Percentiles rank a stretch among this genome's conserved stretches.
These are phyloP conservation scores for Aspergillus steynii DNA, from an alignment of 495 filamentous ascomycete species.

Conservation along the genomic window DNA sequence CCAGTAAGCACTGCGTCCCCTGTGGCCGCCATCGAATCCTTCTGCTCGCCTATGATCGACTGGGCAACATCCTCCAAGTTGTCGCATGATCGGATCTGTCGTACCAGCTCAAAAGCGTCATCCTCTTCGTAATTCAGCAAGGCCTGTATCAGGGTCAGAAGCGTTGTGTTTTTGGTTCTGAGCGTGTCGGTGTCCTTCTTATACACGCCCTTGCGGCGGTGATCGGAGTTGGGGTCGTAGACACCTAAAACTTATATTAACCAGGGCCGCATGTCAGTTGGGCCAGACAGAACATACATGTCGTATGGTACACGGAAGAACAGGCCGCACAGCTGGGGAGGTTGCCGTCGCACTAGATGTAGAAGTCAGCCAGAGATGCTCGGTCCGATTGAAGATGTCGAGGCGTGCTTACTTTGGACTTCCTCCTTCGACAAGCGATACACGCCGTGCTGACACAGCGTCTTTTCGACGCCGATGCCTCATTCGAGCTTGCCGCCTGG, in stretches of 20 bases:
- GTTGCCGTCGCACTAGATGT: slow-evolving; percentile 79
- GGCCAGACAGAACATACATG: slow-evolving; percentile 35
- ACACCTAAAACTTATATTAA: slow-evolving; percentile 50
- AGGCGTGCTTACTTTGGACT: slow-evolving; percentile 65
- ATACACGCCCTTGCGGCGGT: slow-evolving; percentile 94
- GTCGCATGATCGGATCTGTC: slow-evolving; percentile 87
- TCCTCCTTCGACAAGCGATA: slow-evolving; percentile 85
- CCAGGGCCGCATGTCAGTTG: not conserved
- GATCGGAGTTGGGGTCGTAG: slow-evolving; percentile 95
- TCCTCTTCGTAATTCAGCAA: slow-evolving; percentile 85
- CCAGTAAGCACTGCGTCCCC: slow-evolving; percentile 21
- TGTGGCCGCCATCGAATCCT: slow-evolving; percentile 27
- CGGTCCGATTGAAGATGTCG: not conserved
- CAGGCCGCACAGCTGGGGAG: slow-evolving; percentile 92
- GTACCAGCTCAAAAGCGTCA: slow-evolving; percentile 76
- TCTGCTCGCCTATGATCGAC: slow-evolving; percentile 62
- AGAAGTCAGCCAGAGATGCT: slow-evolving; percentile 18
- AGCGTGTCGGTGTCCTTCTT: slow-evolving; percentile 90
- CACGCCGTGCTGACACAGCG: slow-evolving; percentile 93
- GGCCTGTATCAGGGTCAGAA: slow-evolving; percentile 89
- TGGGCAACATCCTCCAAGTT: slow-evolving; percentile 89
- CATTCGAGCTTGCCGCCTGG: slow-evolving; percentile 35
- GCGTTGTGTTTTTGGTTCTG: slow-evolving; percentile 81
- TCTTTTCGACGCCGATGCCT: slow-evolving; percentile 59
- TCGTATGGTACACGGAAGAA: slow-evolving; percentile 89